phyloP scores from a whole-genome alignment of 2,329 filamentous ascomycete species.

The Trichocomaceae sp. region DNA sequence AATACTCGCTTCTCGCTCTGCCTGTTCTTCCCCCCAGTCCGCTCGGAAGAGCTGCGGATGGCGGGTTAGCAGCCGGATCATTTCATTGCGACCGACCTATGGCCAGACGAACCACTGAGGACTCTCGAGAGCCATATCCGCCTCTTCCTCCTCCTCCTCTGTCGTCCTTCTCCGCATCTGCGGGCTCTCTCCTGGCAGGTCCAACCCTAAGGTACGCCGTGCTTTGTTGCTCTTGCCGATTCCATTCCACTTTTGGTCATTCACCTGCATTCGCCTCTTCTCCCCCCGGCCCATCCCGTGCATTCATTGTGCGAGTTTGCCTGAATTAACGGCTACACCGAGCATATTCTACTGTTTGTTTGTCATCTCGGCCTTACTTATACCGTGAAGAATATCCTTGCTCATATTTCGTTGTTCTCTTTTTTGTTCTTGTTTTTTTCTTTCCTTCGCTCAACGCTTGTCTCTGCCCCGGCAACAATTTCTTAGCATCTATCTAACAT shows the following conservation, averaged over 20 bases:
- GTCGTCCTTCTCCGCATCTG: slow-evolving; percentile 24
- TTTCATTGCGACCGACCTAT: slow-evolving; percentile 35
- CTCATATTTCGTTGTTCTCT: not conserved
- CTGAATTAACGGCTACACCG: not conserved
- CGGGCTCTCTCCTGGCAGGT: slow-evolving; percentile 20
- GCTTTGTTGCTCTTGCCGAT: slow-evolving; percentile 1
- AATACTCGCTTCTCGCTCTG: slow-evolving; percentile 13
- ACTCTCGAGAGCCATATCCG: slow-evolving; percentile 37
- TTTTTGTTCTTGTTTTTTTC: not conserved
- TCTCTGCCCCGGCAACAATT: slow-evolving; percentile 6
- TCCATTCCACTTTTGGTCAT: slow-evolving; percentile 11
- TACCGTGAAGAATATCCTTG: not conserved
- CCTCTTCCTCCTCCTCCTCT: no score
- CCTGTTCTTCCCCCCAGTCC: slow-evolving; percentile 20
- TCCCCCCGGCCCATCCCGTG: not conserved
- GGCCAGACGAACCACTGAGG: slow-evolving; percentile 42
- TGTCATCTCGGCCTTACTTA: not conserved
- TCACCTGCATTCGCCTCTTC: not conserved
- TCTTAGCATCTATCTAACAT: slow-evolving; percentile 26
- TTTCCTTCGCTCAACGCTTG: slow-evolving; percentile 5
- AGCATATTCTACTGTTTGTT: slow-evolving; percentile 2
- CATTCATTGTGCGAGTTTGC: slow-evolving; percentile 4
- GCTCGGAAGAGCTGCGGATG: slow-evolving; percentile 32
- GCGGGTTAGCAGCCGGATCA: slow-evolving; percentile 35
- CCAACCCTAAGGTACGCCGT: slow-evolving; percentile 32